phyloP scores from a whole-genome alignment of 345 rosid species.

The Hibiscus trionum region DNA sequence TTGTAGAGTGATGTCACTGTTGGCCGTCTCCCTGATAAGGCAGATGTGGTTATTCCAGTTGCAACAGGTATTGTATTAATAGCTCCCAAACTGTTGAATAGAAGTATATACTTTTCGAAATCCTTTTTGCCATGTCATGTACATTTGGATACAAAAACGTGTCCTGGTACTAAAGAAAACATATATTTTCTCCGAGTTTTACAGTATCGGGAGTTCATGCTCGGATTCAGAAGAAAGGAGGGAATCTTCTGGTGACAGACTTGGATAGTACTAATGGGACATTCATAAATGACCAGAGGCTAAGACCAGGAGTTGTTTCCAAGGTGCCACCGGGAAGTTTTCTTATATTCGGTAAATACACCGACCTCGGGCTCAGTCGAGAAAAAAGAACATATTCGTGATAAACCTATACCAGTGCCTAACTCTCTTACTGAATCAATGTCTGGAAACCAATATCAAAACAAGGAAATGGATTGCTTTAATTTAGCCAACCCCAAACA shows the following conservation, averaged over 20 bases:
- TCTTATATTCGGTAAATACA: conserved; percentile 55
- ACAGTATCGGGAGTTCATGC: conserved; percentile 83
- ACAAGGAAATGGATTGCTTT: neutral
- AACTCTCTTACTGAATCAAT: neutral
- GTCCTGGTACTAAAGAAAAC: no score
- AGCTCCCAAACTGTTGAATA: neutral
- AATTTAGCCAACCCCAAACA: neutral
- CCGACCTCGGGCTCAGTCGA: neutral
- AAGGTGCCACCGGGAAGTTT: conserved; percentile 39
- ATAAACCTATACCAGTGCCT: no score
- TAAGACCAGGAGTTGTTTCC: conserved; percentile 52
- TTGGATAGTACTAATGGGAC: conserved; percentile 90
- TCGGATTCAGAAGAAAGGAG: conserved; percentile 56
- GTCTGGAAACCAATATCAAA: neutral
- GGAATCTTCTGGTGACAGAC: conserved; percentile 57
- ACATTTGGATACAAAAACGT: no score
- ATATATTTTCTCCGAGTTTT: neutral
- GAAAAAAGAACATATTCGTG: no score
- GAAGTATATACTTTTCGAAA: no score
- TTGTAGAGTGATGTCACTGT: conserved; percentile 56
- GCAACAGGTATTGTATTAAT: conserved; percentile 50
- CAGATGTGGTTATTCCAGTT: conserved; percentile 85
- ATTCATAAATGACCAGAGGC: conserved; percentile 52
- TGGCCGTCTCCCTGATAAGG: conserved; percentile 73
- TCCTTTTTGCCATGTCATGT: no score